Evolutionary conservation across 2,329 filamentous ascomycete genomes (phyloP), one percentile per base, ranked within the genome.

Genomic region (Ophiostoma ips): DNA sequence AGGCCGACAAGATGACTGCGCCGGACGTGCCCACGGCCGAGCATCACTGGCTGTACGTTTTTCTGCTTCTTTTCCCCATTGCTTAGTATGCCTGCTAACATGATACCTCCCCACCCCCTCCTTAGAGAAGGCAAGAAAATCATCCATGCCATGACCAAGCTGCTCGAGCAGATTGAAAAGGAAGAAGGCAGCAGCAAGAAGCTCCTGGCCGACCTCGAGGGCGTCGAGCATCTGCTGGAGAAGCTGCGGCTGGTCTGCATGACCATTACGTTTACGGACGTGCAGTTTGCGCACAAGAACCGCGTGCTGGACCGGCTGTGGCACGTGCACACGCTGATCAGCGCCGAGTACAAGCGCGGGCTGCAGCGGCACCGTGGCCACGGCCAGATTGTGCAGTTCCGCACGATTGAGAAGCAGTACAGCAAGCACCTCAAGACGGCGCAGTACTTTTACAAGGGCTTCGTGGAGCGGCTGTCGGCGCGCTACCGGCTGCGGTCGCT

Each of bases 371-470:
- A 79, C 45, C 69, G 70, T 54, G 65, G 69, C 46, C 65, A 68
- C 52, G 71, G 71, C 50, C 70, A 76, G 53, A 70, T 71, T 5
- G 77, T 83, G 12, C 72, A 79, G 65, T 79, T 79, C 59, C 79
- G 89, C 55, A 92, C 88, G 65, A 71, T 90, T 47, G 83, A 86
- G 63, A 89, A 85, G 66, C 75, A 82, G 55, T 96, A 94, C 64
- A 71, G 83, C 51, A 77, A 79, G 57, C 96, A 94, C 63, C 79
- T 96, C 58, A 94, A 90, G 66, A 83, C 82, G 44, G 84, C 87
- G 56, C 86, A 92, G 65, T 79, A 80, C 59, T 95, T 94, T 64
- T 96, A 96, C 71, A 80, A 84, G 60, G 81, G 80, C 56, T 92
- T 87, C 60, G 83, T 95, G 50, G 81, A 90, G 63, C 79, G 82